Base-by-base conservation (phyloP, 2,329 filamentous ascomycete species). In the Chrysoporthe deuterocubensis region DNA sequence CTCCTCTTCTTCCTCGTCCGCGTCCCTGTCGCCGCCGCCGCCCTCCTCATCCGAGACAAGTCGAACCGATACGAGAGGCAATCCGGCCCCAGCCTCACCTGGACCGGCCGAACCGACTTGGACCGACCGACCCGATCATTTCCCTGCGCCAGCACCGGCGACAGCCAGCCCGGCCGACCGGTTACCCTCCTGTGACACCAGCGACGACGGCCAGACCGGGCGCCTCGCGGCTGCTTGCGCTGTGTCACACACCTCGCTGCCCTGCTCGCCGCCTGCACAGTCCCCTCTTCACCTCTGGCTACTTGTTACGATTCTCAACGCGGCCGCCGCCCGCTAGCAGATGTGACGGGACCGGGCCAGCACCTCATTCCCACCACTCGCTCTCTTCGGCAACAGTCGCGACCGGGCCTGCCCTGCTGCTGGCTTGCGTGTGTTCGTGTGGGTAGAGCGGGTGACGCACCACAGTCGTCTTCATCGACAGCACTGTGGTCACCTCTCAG, bases 381-480 rank as follows among this genome's bases (percentile, higher is more conserved):
- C 62, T 50, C 43, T 58, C 50, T 46, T 58, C 26, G 32, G 42
- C 54, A 40, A 34, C 5, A 32, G 13, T 18, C 11, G 40, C 21
- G 40, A 46, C 43, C 59, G 43, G 48, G 42, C 40, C n/a, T 48
- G 21, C 21, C 26, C 59, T 18, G 14, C 42, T 52, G 50, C 50
- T 32, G 26, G 26, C 26, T 16, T 54, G 50, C 21, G 26, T 54
- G 50, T 34, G 26, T 54, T 26, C 16, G 18, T 46, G 14, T 26
- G 50, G 13, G 21, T 32, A 13, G 2, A n/a, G 7, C 2, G 13
- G 3, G 3, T 14, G 11, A 16, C 21, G 13, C n/a, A 60, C 58
- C 66, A 60, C 68, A 70, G 68, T 70, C 68, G 66, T 70, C 68
- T 68, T 70, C 34, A 70, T 46, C 68, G 68, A 58, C 66, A 60